Evolutionary conservation across 176 grass and related monocot species (phyloP), one percentile per base, ranked within the genome.

Genomic region (Oryza meridionalis): DNA sequence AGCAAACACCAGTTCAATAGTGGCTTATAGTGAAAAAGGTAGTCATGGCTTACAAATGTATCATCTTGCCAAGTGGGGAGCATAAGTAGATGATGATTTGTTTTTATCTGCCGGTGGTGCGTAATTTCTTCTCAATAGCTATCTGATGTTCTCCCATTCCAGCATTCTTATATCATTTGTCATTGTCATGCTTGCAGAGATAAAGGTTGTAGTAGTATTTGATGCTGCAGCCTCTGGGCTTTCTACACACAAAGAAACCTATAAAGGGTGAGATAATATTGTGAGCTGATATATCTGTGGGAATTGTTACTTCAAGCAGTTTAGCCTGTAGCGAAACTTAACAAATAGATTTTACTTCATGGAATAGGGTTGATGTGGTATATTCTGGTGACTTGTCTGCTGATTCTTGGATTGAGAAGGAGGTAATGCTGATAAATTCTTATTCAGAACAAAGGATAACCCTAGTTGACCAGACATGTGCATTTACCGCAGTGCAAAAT

Each of bases 171-270:
- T 74, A 78, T 59, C 65, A 44, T 86, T 71, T 67, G 1, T 81
- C 46, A 7, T 67, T 63, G 46, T 84, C 11, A 77, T 70, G 46
- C 59, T 77, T 98, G 58, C 91, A 98, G 96, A 95, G 67, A 72
- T 95, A 71, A 98, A 95, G 78, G 91, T 98, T 83, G 96, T 98
- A 1, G 96, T 92, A n/a, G 93, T 98, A 72, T 98, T 95, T 92
- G 96, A 98, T 90, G 87, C 96, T 84, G 86, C 72, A 25, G 87
- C 81, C 19, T 98, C 93, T 58, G 91, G 87, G 59, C 80, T 86
- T 71, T 72, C 87, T 44, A 84, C 87, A 80, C 87, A 88, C 53
- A 95, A 91, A 67, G 91, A 98, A 92, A 95, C 79, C 61, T 91
- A 95, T 90, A 83, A 74, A 80, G 93, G 96, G 96, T 98, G 88